Conservation (phyloP, 495 filamentous ascomycete genomes). For the Oidiodendron maius region DNA sequence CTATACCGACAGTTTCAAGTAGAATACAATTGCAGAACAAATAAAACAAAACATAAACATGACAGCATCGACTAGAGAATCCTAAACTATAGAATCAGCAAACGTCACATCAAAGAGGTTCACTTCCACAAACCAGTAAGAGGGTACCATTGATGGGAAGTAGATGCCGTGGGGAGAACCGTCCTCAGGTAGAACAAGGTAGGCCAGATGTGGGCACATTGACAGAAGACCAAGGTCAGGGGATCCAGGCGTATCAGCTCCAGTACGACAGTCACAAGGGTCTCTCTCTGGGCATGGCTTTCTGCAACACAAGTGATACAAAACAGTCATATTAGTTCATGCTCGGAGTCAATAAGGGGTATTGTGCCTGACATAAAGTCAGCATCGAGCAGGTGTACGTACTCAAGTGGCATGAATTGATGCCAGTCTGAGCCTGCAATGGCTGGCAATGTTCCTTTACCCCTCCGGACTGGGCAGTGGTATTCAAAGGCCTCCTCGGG, state of each 20-base stretch:
- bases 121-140: constrained; percentile 16
- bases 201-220: not conserved
- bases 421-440: constrained; percentile 15
- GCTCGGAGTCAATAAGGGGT: constrained; percentile 16
- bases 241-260: not conserved
- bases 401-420: constrained; percentile 21
- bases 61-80: constrained; percentile 6
- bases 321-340: constrained; percentile 21
- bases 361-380: constrained; percentile 13
- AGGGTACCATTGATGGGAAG: not conserved
- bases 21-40: constrained; percentile 8
- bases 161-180: not conserved
- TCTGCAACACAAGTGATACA: constrained; percentile 15
- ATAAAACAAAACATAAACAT: constrained; percentile 7
- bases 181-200: not conserved
- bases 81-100: constrained; percentile 13
- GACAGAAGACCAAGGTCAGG: not conserved
- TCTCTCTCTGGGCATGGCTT: constrained; percentile 5
- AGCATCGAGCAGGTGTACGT: constrained; percentile 23
- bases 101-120: not conserved
- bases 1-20: constrained; percentile 13
- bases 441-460: constrained; percentile 12
- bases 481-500: too few species aligned
- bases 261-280: not conserved
- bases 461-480: too few species aligned